Evolutionary conservation across 805 yeast species (phyloP), one percentile per base, ranked within the genome.

Genomic region (Yarrowia osloensis): DNA sequence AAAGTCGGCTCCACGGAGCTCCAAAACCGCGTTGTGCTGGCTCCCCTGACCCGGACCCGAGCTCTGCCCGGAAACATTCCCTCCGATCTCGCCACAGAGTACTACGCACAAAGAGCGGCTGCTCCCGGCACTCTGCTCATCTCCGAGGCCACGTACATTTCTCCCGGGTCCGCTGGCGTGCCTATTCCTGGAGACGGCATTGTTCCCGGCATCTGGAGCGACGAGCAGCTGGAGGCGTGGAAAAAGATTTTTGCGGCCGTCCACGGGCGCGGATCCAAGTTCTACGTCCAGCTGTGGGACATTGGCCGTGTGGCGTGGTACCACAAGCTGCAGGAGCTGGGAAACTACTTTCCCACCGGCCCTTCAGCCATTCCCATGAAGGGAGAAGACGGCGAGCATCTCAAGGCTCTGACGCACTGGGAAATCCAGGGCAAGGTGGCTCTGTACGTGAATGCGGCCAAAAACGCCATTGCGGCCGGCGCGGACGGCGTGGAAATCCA

Each of bases 181-280:
- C 57, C 55, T 3, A 37, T 63, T 29, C 81, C 82, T 80, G 37
- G 78, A 67, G 70, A 82, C 84, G n/a, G 69, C 5, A 70, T 70
- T 26, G 69, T 70, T 17, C 76, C 78, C n/a, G 77, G 78, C 15
- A 68, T 76, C 39, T 89, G 91, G 93, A 81, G 88, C 0, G 90
- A 89, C 74, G 92, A 88, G 72, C 94, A 89, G 71, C 84, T 91
- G 57, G 95, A 88, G 77, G 96, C 93, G 0, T 92, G 97, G 97
- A 79, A 79, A 69, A 72, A 71, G 50, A 77, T 84, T 49, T 75
- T 74, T 29, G 81, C 81, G 42, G 77, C 74, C 13, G 81, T 82
- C 22, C 87, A 84, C 70, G 75, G 70, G 1, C 78, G 81, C 65
- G 74, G 73, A 0, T 77, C 81, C 0, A 76, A 71, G 50, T 67